Percentiles rank a stretch among this genome's conserved stretches.
phyloP scores from a whole-genome alignment of 257 asterid species.

The Solanum bulbocastanum region DNA sequence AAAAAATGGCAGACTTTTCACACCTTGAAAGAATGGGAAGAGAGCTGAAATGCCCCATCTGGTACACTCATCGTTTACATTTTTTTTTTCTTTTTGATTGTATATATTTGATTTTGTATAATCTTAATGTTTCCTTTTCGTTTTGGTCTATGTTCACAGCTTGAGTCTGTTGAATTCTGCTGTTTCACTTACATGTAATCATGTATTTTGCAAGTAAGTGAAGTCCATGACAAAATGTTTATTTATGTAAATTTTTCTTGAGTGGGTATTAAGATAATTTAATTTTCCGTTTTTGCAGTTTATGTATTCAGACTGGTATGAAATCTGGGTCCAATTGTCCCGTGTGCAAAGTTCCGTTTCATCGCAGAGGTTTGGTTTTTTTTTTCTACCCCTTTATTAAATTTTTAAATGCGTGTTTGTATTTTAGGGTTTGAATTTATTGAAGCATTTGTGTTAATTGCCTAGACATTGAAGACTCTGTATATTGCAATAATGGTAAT shows the following conservation, averaged over 20 bases:
- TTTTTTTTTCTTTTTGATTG: neutral
- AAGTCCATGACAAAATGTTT: neutral
- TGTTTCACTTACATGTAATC: conserved; percentile 85
- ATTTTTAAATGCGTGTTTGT: neutral
- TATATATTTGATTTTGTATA: neutral
- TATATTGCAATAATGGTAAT: neutral
- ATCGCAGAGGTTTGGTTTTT: conserved; percentile 61
- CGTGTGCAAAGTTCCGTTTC: conserved; percentile 82
- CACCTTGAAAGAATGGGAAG: conserved; percentile 91
- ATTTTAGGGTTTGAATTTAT: neutral
- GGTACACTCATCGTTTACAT: conserved; percentile 27
- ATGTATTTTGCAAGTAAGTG: conserved; percentile 88
- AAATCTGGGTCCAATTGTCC: conserved; percentile 71
- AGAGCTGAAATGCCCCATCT: conserved; percentile 97
- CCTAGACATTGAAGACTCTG: neutral
- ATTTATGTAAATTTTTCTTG: neutral
- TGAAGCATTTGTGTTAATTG: neutral
- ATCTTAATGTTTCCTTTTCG: neutral
- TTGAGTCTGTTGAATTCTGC: conserved; percentile 80
- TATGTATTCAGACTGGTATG: conserved; percentile 74
- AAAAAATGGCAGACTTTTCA: conserved; percentile 52
- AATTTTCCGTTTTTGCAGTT: conserved; percentile 22
- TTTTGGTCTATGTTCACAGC: conserved; percentile 25
- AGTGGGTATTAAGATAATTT: neutral
- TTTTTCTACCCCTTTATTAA: neutral